Conservation (phyloP, 306 rosid species). For the Pterocarpus macrocarpus region DNA sequence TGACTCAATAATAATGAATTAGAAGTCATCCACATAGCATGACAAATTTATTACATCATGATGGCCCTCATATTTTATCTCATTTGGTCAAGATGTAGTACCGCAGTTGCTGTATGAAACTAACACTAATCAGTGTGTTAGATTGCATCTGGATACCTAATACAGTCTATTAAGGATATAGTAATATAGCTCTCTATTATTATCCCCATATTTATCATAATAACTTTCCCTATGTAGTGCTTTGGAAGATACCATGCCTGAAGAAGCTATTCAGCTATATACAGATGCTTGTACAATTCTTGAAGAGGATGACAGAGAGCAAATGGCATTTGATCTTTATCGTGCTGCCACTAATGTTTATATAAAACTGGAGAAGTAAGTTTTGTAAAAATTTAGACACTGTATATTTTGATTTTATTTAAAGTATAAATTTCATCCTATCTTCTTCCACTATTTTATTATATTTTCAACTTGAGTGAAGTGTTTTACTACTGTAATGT, state of each 20-base stretch:
- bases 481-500: neutral
- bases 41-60: conserved; percentile 25
- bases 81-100: neutral
- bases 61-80: conserved; percentile 7
- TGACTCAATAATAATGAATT: neutral
- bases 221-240: conserved; percentile 62
- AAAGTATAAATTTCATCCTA: conserved; percentile 33
- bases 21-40: conserved; percentile 23
- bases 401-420: conserved; percentile 16
- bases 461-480: neutral
- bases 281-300: conserved; percentile 86
- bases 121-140: conserved; percentile 1
- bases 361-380: conserved; percentile 91
- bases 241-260: conserved; percentile 81
- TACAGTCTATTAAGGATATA: neutral
- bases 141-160: conserved; percentile 26
- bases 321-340: conserved; percentile 96
- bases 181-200: conserved; percentile 7
- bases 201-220: conserved; percentile 30
- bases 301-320: conserved; percentile 92
- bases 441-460: conserved; percentile 2
- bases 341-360: conserved; percentile 77
- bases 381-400: conserved; percentile 30
- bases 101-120: conserved; percentile 26
- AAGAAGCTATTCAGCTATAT: conserved; percentile 89